These are phyloP conservation scores for Cichorium intybus DNA, from an alignment of 140 eudicot species.

Conservation along the genomic window DNA sequence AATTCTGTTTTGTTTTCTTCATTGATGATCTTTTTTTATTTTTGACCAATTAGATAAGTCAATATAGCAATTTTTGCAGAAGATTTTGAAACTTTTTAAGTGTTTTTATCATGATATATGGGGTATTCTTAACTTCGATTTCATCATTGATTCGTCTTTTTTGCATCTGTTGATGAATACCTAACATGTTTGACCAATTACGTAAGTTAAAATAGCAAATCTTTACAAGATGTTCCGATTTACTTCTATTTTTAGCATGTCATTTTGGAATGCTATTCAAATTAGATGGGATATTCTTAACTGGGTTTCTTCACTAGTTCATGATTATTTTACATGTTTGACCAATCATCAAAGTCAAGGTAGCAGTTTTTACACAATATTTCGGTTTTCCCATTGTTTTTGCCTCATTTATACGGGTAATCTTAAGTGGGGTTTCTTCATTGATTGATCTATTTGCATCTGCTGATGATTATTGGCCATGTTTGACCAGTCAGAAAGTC, in stretches of 20 bases:
- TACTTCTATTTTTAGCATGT: conserved; percentile 13
- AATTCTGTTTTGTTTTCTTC: neutral
- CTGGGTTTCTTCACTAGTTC: neutral
- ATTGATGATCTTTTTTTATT: neutral
- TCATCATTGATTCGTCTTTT: conserved; percentile 16
- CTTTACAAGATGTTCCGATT: conserved; percentile 16
- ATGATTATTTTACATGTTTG: conserved; percentile 19
- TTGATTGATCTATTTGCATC: conserved; percentile 21
- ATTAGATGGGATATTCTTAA: neutral
- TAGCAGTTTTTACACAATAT: conserved; percentile 1
- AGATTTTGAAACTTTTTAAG: neutral
- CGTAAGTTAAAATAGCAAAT: conserved; percentile 16
- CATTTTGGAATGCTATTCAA: conserved; percentile 13
- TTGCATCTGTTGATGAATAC: conserved; percentile 21
- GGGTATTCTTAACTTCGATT: conserved; percentile 16
- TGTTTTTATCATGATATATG: conserved; percentile 1
- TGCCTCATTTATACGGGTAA: neutral
- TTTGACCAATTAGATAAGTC: conserved; percentile 4
- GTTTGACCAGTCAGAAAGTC: conserved; percentile 14
- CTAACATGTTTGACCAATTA: conserved; percentile 16
- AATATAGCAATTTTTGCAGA: conserved; percentile 7
- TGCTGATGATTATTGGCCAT: conserved; percentile 12
- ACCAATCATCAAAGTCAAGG: conserved; percentile 10
- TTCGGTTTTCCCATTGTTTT: neutral
- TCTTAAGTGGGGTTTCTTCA: neutral